phyloP scores from a whole-genome alignment of 768 basidiomycete genomes.

The Auricularia cornea region DNA sequence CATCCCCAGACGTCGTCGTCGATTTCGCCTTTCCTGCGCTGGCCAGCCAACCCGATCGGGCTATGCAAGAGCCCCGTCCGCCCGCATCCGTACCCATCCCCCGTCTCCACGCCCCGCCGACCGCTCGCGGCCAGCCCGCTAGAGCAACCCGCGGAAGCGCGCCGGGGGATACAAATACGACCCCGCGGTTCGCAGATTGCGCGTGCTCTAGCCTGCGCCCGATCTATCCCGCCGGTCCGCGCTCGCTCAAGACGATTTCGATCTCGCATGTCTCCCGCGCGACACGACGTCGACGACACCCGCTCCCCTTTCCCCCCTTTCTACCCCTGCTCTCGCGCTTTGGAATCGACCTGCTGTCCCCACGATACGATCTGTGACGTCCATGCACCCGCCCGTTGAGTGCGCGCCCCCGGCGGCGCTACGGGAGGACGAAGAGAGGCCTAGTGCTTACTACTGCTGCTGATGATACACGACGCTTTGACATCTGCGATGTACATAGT shows the following conservation, averaged over 20 bases:
- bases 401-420: neutral
- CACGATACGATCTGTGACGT: neutral
- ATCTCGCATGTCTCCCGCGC: too few relatives aligned
- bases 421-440: neutral
- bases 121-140: neutral
- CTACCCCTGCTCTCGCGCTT: neutral
- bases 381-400: neutral
- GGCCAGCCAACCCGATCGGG: neutral
- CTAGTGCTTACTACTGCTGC: neutral
- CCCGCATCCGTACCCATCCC: neutral
- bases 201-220: too few relatives aligned
- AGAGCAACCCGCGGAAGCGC: constrained; percentile 16
- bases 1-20: too few relatives aligned
- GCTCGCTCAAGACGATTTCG: too few relatives aligned
- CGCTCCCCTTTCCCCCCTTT: neutral
- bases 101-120: neutral
- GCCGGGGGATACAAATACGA: neutral
- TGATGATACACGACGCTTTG: neutral
- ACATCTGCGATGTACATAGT: neutral
- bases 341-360: neutral
- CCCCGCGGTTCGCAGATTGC: neutral
- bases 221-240: too few relatives aligned
- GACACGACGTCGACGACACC: neutral
- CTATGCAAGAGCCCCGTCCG: neutral
- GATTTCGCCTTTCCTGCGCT: neutral